Evolutionary conservation across 2,329 filamentous ascomycete genomes (phyloP).

Genomic region (Exophiala lecanii-corni): DNA sequence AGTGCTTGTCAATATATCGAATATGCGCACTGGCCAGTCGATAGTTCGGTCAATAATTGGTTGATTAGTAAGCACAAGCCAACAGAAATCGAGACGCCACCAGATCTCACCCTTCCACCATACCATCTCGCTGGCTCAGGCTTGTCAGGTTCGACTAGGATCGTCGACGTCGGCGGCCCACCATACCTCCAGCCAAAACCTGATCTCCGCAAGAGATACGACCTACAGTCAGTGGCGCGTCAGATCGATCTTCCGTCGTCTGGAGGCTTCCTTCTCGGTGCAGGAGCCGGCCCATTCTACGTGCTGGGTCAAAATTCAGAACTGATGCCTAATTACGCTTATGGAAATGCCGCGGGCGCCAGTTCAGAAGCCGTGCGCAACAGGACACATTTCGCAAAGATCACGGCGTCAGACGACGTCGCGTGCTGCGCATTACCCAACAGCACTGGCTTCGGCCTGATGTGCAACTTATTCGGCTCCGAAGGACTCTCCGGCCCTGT

Average conservation of each 20-base stretch:
- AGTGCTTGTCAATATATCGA: no score
- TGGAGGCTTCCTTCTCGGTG: conserved; percentile 37
- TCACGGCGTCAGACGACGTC: conserved; percentile 11
- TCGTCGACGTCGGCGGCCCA: conserved; percentile 45
- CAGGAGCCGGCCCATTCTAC: conserved; percentile 42
- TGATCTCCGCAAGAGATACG: conserved; percentile 33
- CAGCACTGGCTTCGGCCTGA: conserved; percentile 37
- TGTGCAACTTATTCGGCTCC: conserved; percentile 42
- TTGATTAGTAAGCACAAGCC: no score
- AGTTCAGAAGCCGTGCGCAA: conserved; percentile 23
- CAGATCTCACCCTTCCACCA: conserved; percentile 37
- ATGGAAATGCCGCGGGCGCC: conserved; percentile 24
- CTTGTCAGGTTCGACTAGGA: conserved; percentile 36
- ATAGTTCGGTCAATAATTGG: no score
- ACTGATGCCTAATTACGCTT: conserved; percentile 38
- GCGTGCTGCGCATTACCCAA: conserved; percentile 22
- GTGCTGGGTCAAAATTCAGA: conserved; percentile 41
- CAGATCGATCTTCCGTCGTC: conserved; percentile 35
- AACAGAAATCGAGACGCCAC: background rate
- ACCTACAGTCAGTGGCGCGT: conserved; percentile 30
- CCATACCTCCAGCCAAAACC: conserved; percentile 38
- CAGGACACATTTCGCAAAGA: conserved; percentile 29
- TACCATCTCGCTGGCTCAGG: conserved; percentile 39
- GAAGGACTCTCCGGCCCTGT: conserved; percentile 31
- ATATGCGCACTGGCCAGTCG: no score